Conservation (phyloP, 2,329 filamentous ascomycete genomes). For the Cladosporium sp. region DNA sequence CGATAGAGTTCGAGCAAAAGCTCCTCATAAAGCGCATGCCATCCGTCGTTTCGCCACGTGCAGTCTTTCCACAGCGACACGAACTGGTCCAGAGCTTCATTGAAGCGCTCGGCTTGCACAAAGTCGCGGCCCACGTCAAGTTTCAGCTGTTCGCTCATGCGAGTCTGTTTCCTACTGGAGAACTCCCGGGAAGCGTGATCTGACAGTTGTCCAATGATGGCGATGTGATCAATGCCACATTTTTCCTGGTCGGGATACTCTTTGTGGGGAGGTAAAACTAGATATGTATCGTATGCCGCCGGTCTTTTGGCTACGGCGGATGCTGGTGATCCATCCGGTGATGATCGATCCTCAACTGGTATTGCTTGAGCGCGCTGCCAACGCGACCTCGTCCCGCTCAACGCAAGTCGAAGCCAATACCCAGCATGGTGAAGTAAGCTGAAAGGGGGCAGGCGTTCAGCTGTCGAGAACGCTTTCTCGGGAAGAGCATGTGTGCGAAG, state of each 20-base stretch:
- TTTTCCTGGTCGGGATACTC: conserved; percentile 46
- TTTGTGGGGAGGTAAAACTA: conserved; percentile 55
- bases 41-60: conserved; percentile 56
- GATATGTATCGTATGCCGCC: conserved; percentile 55
- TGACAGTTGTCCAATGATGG: conserved; percentile 48
- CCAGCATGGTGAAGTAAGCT: conserved; percentile 58
- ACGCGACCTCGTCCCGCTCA: conserved; percentile 48
- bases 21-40: conserved; percentile 54
- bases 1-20: conserved; percentile 52
- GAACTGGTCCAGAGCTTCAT: conserved; percentile 49
- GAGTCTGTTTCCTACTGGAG: conserved; percentile 47
- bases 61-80: conserved; percentile 52
- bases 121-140: conserved; percentile 54
- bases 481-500: conserved; percentile 41
- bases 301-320: conserved; percentile 52
- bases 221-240: conserved; percentile 48
- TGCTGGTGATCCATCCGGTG: conserved; percentile 53
- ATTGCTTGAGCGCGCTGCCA: conserved; percentile 51
- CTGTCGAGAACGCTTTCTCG: conserved; percentile 47
- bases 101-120: conserved; percentile 46
- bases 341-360: conserved; percentile 54
- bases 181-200: conserved; percentile 48
- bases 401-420: conserved; percentile 56
- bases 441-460: conserved; percentile 53
- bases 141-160: conserved; percentile 52